phyloP scores from a whole-genome alignment of 2,329 filamentous ascomycete genomes.

The Exophiala lecanii-corni region DNA sequence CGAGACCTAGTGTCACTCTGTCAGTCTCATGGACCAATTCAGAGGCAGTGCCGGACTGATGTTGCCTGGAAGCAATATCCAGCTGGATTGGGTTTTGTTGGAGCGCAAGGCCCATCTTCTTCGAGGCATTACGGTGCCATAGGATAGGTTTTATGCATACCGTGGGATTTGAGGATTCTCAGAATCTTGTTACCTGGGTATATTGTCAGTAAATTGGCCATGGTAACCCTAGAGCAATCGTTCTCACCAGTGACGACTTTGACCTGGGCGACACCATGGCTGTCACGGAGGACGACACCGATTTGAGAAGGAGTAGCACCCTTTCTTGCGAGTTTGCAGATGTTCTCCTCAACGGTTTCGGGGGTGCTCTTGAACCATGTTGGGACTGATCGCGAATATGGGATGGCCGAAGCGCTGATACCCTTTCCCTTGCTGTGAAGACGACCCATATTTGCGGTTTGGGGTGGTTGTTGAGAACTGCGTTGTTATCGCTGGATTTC shows the following conservation, averaged over 20 bases:
- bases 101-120: conserved; percentile 17
- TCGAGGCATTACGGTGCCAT: conserved; percentile 1
- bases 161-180: conserved; percentile 93
- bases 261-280: conserved; percentile 96
- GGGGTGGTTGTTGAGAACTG: conserved; percentile 14
- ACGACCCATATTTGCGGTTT: conserved; percentile 67
- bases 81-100: conserved; percentile 1
- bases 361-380: conserved; percentile 99
- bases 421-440: conserved; percentile 99
- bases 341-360: conserved; percentile 97
- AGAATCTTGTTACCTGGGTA: conserved; percentile 94
- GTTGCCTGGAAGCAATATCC: conserved; percentile 2
- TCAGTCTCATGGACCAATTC: conserved; percentile 76
- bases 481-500: conserved; percentile 4
- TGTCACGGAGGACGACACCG: conserved; percentile 96
- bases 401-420: conserved; percentile 91
- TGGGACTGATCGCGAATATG: conserved; percentile 89
- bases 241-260: conserved; percentile 88
- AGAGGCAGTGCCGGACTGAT: conserved; percentile 59
- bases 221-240: neutral
- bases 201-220: conserved; percentile 3
- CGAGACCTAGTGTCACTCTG: conserved; percentile 96
- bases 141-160: conserved; percentile 58
- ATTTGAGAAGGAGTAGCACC: conserved; percentile 98
- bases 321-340: conserved; percentile 98